Evolutionary conservation across 805 yeast genomes (phyloP), one percentile per base, ranked within the genome.

Genomic region (Suhomyces faveliae): DNA sequence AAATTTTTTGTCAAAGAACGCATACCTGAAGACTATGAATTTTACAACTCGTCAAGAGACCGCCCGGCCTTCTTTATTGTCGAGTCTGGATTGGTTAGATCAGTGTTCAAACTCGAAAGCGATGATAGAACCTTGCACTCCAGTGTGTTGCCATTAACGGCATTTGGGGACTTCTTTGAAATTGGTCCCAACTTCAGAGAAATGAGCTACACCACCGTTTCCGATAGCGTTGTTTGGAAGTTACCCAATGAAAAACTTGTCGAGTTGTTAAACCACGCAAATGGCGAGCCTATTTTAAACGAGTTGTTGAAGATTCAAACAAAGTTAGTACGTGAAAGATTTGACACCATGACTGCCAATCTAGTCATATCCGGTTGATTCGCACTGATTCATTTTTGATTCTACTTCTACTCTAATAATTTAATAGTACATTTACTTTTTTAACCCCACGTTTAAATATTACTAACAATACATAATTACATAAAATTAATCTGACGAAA

Each of bases 271-370:
- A 53, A 64, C 11, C 74, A 78, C 0, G 57, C 66, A 2, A 64
- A 62, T 19, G 82, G 88, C 23, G 61, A 65, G 4, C 78, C 71
- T 25, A 61, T 87, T 8, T 86, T 80, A 54, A 77, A 80, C 35
- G 96, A 90, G 60, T 65, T 90, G 35, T 63, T 82, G 42, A 69
- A 74, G 40, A 79, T 89, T 25, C 80, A 84, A 24, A 69, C 85
- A 52, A 77, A 81, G 41, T 67, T 90, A 45, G 73, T 82, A 29
- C 83, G 84, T 48, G 89, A 81, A 57, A 71, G 96, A 53, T 85
- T 85, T 56, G 88, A 83, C 51, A 80, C 87, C 22, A 71, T 89
- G 54, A 78, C 92, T 3, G 89, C 94, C 2, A 88, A 87, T 61
- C 77, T 90, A 20, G 71, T 88, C 43, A 81, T 89, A 3, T 74